Evolutionary conservation across 441 rosid genomes (phyloP).

Genomic region (Gossypium schwendimanii): DNA sequence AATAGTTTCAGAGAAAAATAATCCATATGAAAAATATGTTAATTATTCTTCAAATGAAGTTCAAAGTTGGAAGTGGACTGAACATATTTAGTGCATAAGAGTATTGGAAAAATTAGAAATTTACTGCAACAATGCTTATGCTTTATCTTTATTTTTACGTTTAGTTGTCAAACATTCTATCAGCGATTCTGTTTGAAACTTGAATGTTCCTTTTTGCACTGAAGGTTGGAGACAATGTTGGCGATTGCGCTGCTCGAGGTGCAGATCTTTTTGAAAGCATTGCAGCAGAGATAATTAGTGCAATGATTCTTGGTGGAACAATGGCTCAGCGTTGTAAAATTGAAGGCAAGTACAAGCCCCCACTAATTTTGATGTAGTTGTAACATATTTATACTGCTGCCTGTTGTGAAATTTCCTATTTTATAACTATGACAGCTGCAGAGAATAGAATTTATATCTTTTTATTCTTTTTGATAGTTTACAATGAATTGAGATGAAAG

Average conservation of each 20-base stretch:
- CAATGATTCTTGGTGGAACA: slow-evolving; percentile 98
- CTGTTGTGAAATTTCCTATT: background rate
- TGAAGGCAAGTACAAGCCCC: slow-evolving; percentile 50
- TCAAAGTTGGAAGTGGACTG: background rate
- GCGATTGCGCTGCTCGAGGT: slow-evolving; percentile 99
- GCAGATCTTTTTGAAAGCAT: slow-evolving; percentile 99
- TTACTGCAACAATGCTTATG: background rate
- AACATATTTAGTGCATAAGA: background rate
- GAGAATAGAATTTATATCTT: background rate
- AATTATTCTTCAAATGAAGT: background rate
- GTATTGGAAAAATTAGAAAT: background rate
- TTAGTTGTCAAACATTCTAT: background rate
- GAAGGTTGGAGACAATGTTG: slow-evolving; percentile 97
- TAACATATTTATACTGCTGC: background rate
- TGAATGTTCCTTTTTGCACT: slow-evolving; percentile 19
- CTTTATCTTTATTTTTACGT: background rate
- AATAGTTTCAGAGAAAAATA: background rate
- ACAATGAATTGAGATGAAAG: background rate
- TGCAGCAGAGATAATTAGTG: slow-evolving; percentile 97
- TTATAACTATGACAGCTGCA: background rate
- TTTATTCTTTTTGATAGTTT: background rate
- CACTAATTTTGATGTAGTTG: background rate
- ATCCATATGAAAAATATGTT: background rate
- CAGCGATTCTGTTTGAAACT: slow-evolving; percentile 2
- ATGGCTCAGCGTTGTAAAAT: slow-evolving; percentile 93